Evolutionary conservation across 2,329 filamentous ascomycete genomes (phyloP).

Genomic region (Acrodontium crateriforme): DNA sequence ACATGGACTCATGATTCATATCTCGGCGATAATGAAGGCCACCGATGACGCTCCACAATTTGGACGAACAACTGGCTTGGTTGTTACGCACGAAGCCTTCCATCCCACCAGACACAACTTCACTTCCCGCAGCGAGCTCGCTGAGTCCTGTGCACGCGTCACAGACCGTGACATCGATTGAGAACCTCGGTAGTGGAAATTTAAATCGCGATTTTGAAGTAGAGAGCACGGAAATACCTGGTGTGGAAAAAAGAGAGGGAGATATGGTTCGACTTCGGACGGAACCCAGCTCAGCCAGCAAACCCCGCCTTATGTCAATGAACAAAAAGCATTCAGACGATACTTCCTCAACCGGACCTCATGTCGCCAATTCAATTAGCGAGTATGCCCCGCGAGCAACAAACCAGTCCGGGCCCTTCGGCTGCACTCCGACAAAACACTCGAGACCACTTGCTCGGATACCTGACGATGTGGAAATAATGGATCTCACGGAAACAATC

Average conservation of each 20-base stretch:
- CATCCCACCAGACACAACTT: slow-evolving; percentile 19
- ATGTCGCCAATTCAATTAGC: too few species aligned
- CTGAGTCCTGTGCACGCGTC: too few species aligned
- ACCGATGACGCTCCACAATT: slow-evolving; percentile 36
- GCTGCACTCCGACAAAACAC: too few species aligned
- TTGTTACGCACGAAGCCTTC: slow-evolving; percentile 32
- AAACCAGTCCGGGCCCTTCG: too few species aligned
- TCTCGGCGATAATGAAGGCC: slow-evolving; percentile 14
- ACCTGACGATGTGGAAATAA: slow-evolving; percentile 16
- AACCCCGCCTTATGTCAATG: slow-evolving; percentile 19
- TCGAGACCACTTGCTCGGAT: too few species aligned
- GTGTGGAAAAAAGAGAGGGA: slow-evolving; percentile 1
- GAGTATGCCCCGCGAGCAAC: too few species aligned
- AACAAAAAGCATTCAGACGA: neutral
- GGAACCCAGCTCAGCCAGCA: slow-evolving; percentile 29
- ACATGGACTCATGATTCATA: too few species aligned
- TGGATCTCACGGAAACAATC: slow-evolving; percentile 22
- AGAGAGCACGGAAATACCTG: neutral
- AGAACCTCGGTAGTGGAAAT: slow-evolving; percentile 3
- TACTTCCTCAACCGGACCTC: slow-evolving; percentile 1
- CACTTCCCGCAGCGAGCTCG: too few species aligned
- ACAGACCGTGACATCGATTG: too few species aligned
- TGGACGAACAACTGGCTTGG: slow-evolving; percentile 35
- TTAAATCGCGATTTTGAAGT: neutral
- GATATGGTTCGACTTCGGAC: slow-evolving; percentile 32